These are phyloP conservation scores for Straminergon stramineum DNA, from an alignment of 225 moss, liverwort and hornwort genomes.

Conservation along the genomic window DNA sequence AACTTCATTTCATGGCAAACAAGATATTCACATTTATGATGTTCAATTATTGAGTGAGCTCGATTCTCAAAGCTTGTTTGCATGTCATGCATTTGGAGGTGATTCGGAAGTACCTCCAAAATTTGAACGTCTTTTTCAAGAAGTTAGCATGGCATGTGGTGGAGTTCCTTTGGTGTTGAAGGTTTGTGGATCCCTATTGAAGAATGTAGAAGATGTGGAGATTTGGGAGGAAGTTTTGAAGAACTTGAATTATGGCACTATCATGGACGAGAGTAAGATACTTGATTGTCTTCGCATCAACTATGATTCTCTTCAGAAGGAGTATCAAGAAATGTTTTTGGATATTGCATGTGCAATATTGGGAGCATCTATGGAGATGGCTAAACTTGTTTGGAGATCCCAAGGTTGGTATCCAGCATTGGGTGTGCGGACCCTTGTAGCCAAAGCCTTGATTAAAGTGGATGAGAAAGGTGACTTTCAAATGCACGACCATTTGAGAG, in stretches of 20 bases:
- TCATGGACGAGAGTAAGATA: background rate
- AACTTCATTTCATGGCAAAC: background rate
- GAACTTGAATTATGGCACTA: background rate
- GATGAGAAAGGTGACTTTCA: too few species aligned
- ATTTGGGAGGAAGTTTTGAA: background rate
- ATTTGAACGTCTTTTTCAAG: background rate
- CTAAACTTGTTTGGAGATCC: too few species aligned
- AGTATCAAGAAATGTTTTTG: too few species aligned
- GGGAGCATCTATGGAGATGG: too few species aligned
- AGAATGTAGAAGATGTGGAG: too few species aligned
- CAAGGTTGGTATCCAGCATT: too few species aligned
- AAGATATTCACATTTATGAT: background rate
- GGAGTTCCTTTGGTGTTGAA: background rate
- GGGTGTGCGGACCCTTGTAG: too few species aligned
- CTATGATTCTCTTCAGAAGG: background rate
- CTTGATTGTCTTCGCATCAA: background rate
- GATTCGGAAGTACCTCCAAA: background rate
- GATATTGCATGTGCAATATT: too few species aligned
- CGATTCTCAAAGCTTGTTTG: too few species aligned
- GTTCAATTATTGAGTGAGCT: background rate
- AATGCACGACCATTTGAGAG: too few species aligned
- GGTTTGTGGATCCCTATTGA: background rate
- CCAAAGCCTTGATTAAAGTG: too few species aligned
- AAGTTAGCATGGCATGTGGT: background rate
- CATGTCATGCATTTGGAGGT: background rate